Evolutionary conservation across 257 asterid genomes (phyloP), one percentile per base, ranked within the genome.

Genomic region (Solanum tarapatanum): DNA sequence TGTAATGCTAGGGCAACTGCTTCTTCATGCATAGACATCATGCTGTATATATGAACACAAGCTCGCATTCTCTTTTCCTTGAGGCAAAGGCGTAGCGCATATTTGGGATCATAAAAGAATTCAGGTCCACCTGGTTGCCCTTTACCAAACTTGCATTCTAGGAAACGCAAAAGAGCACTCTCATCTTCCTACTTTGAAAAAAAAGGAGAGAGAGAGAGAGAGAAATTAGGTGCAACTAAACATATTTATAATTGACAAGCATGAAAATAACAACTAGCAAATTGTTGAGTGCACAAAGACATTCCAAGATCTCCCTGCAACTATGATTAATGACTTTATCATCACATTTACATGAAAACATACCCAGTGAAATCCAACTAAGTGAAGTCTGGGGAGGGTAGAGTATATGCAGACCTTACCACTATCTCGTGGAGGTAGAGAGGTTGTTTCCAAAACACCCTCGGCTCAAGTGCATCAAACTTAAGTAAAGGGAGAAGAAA

Each of bases 1-100:
- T 95, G 97, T 75, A 97, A 90, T 88, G 99, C 99, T 88, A 97
- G 98, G 89, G 99, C 95, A 90, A 97, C 99, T 58, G 98, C 98
- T 91, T 96, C 99, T 95, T 97, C 99, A 89, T 96, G 99, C 99
- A 97, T 97, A 68, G 98, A 96, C 99, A 96, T 97, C 99, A 96
- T 96, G 91, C 98, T 96, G 88, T 95, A 96, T 88, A 97, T 94
- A 88, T 97, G 98, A 91, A 97, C 99, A 88, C 99, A 97, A 86
- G 99, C 99, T 24, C 98, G 98, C 96, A 97, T 97, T 89, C 97
- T 89, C 87, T 89, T 95, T 88, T 95, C 96, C 91, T 96, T 96
- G 79, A 95, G 93, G 89, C 99, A 97, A 87, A 96, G 98, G 88
- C 98, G 98, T 91, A 97, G 90, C n/a, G 99, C 99, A 91, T 97